A percentile compares a stretch with the other conserved stretches of the same genome.
Evolutionary conservation across 148 eudicot species (phyloP).

Genomic region (Dysphania ambrosioides): DNA sequence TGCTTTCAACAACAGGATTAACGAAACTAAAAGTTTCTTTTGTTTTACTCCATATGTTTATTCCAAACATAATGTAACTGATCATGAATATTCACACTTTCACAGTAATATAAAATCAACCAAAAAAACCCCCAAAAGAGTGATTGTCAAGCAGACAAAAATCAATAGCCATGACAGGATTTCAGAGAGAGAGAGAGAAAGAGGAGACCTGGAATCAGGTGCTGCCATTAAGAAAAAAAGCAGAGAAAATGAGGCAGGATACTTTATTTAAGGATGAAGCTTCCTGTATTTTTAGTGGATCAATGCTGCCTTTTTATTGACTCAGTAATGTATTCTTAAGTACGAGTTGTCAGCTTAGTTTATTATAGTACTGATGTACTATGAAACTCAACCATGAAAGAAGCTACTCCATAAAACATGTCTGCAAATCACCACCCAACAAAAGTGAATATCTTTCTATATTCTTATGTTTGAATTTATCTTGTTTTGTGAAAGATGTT

Average conservation of each 20-base stretch:
- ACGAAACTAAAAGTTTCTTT: no score
- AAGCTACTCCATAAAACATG: no score
- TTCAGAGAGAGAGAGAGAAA: slow-evolving; percentile 4
- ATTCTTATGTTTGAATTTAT: neutral
- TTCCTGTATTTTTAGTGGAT: neutral
- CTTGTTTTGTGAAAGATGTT: neutral
- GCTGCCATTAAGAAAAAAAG: neutral
- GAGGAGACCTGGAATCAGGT: slow-evolving; percentile 14
- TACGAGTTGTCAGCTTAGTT: neutral
- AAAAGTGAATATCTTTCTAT: neutral
- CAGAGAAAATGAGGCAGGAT: neutral
- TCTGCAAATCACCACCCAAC: no score
- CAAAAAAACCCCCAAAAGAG: no score
- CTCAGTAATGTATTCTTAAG: neutral
- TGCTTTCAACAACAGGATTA: no score
- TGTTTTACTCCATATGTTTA: no score
- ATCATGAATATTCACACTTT: no score
- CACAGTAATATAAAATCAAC: no score
- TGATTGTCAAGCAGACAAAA: neutral
- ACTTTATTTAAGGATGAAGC: neutral
- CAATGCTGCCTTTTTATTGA: neutral
- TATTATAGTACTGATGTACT: no score
- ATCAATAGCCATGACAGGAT: neutral
- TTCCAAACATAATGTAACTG: no score
- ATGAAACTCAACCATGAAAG: no score